A percentile compares a stretch with the other conserved stretches of the same genome.
phyloP scores from a whole-genome alignment of 495 filamentous ascomycete genomes.

The Podospora didyma region DNA sequence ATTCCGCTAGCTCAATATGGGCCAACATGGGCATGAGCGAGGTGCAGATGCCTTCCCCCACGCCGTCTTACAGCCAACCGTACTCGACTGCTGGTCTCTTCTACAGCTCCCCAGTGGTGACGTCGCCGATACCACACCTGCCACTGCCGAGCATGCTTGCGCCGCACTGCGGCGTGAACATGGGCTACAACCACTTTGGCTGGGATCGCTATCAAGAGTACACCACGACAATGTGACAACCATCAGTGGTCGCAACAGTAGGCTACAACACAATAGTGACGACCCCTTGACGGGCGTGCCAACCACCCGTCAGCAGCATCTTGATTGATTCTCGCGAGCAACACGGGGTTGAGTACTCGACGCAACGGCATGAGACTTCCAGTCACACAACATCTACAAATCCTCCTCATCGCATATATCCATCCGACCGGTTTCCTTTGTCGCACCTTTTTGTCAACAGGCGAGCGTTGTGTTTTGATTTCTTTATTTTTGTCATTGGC shows the following conservation, averaged over 20 bases:
- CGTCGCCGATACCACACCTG: slow-evolving; percentile 69
- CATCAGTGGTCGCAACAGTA: slow-evolving; percentile 37
- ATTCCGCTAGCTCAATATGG: slow-evolving; percentile 75
- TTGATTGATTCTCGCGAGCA: neutral
- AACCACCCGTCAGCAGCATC: neutral
- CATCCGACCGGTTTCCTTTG: slow-evolving; percentile 18
- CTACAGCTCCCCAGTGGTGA: slow-evolving; percentile 58
- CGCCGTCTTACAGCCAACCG: slow-evolving; percentile 76
- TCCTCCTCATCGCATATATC: slow-evolving; percentile 20
- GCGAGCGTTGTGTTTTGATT: slow-evolving; percentile 31
- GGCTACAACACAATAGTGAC: slow-evolving; percentile 35
- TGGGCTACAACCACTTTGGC: slow-evolving; percentile 70
- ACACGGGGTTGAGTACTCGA: slow-evolving; percentile 12
- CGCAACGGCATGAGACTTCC: slow-evolving; percentile 8
- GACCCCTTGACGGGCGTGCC: slow-evolving; percentile 27
- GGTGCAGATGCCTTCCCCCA: slow-evolving; percentile 63
- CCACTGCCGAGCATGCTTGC: slow-evolving; percentile 89
- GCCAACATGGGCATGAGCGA: slow-evolving; percentile 71
- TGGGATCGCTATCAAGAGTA: slow-evolving; percentile 72
- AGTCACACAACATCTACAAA: slow-evolving; percentile 22
- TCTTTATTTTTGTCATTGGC: slow-evolving; percentile 11
- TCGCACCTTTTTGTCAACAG: slow-evolving; percentile 28
- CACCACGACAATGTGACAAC: slow-evolving; percentile 61
- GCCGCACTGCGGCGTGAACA: slow-evolving; percentile 74
- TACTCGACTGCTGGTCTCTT: slow-evolving; percentile 62